These are phyloP conservation scores for Trichomonas tenax DNA, from an alignment of 208 protist genomes.

Conservation along the genomic window DNA sequence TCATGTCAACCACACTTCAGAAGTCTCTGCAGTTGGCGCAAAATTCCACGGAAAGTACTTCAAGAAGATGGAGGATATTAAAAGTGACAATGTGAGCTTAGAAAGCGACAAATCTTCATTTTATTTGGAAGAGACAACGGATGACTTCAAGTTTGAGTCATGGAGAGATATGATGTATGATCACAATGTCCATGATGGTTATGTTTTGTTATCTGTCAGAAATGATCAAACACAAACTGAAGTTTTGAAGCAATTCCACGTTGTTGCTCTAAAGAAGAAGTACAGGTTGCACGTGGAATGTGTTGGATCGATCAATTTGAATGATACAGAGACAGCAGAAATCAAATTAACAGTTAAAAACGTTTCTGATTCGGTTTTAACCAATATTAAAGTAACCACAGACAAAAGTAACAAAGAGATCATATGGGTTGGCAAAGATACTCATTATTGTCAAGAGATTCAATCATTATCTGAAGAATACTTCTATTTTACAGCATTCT, in stretches of 20 bases:
- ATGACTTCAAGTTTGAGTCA: background rate
- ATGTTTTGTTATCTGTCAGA: background rate
- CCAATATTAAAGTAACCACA: background rate
- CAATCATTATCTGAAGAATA: background rate
- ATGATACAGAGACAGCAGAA: background rate
- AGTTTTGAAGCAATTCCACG: background rate
- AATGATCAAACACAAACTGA: background rate
- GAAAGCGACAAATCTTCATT: background rate
- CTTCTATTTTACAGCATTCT: background rate
- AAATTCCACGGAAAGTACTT: background rate
- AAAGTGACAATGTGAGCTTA: background rate
- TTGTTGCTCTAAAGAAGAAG: background rate
- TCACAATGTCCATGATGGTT: background rate
- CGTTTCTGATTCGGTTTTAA: background rate
- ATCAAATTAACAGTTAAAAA: background rate
- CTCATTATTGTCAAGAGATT: background rate
- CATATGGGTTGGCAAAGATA: background rate
- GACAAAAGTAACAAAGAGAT: background rate
- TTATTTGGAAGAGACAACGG: background rate
- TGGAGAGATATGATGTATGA: background rate
- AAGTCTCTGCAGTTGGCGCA: background rate
- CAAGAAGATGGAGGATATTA: background rate
- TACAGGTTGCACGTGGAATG: background rate
- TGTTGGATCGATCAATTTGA: background rate
- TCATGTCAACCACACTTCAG: background rate